A percentile compares a stretch with the other conserved stretches of the same genome.
phyloP scores from a whole-genome alignment of 108 stramenopile genomes.

The Nitzschia inconspicua region DNA sequence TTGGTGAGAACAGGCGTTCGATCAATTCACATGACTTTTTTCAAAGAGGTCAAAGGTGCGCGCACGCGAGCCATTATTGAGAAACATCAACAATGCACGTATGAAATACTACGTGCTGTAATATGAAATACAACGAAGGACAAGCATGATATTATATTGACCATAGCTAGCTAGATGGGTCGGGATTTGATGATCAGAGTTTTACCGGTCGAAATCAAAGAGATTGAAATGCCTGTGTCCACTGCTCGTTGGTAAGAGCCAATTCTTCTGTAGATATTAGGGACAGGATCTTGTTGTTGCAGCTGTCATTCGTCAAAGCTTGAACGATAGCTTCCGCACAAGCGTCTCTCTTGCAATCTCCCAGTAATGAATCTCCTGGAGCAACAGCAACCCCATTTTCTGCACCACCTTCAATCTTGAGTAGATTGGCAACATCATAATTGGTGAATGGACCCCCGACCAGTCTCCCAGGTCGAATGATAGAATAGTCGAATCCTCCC shows the following conservation, averaged over 20 bases:
- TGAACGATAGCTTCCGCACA: conserved; percentile 53
- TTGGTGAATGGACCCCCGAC: conserved; percentile 53
- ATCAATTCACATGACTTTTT: no score
- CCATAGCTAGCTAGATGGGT: no score
- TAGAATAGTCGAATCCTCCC: conserved; percentile 38
- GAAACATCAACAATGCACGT: no score
- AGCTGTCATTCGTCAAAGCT: conserved; percentile 34
- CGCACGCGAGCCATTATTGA: no score
- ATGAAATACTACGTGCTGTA: no score
- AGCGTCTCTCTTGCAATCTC: conserved; percentile 59
- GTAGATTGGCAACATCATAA: conserved; percentile 31
- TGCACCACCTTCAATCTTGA: conserved; percentile 46
- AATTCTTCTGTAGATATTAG: conserved; percentile 47
- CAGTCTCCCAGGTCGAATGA: conserved; percentile 45
- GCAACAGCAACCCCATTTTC: conserved; percentile 53
- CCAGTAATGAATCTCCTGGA: conserved; percentile 47
- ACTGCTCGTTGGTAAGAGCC: conserved; percentile 42
- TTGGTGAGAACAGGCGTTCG: no score
- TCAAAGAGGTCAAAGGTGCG: no score
- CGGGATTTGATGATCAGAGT: no score
- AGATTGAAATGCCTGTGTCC: conserved; percentile 42
- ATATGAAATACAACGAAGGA: no score
- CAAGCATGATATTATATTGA: no score
- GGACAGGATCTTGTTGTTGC: conserved; percentile 49
- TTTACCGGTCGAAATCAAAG: no score